Conservation (phyloP, 306 rosid species). For the Lathyrus aphaca region DNA sequence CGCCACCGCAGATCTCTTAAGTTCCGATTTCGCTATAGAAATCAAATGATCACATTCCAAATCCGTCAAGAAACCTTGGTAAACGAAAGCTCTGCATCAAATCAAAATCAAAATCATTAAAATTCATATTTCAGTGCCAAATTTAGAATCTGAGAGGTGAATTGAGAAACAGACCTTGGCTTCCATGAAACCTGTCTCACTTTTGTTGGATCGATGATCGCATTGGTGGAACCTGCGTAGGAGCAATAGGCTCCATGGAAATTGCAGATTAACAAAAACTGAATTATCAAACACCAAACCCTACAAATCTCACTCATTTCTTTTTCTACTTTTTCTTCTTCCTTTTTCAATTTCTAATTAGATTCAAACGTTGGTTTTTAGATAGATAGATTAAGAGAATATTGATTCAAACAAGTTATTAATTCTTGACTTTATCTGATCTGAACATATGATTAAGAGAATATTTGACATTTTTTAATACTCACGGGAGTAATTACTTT, state of each 20-base stretch:
- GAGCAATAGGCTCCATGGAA: constrained; percentile 44
- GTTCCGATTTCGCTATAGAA: constrained; percentile 82
- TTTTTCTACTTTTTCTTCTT: not conserved
- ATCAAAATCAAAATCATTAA: constrained; percentile 5
- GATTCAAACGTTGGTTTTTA: not conserved
- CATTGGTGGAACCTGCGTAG: constrained; percentile 74
- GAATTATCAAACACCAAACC: constrained; percentile 37
- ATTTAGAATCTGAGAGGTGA: not conserved
- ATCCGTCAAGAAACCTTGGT: constrained; percentile 76
- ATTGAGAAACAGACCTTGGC: constrained; percentile 64
- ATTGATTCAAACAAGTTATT: too few relatives aligned
- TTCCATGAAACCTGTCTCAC: constrained; percentile 86
- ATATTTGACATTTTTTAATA: not conserved
- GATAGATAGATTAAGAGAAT: too few relatives aligned
- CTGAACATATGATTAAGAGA: not conserved
- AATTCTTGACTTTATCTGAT: not conserved
- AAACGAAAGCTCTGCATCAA: constrained; percentile 79
- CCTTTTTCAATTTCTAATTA: not conserved
- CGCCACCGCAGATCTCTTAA: constrained; percentile 91
- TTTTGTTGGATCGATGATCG: constrained; percentile 76
- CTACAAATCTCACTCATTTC: constrained; percentile 37
- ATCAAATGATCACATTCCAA: constrained; percentile 91
- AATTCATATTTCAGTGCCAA: not conserved
- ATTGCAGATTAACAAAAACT: constrained; percentile 39
- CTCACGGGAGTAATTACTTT: not conserved